These are phyloP conservation scores for Asterophora lycoperdoides DNA, from an alignment of 768 basidiomycete species.

Conservation along the genomic window DNA sequence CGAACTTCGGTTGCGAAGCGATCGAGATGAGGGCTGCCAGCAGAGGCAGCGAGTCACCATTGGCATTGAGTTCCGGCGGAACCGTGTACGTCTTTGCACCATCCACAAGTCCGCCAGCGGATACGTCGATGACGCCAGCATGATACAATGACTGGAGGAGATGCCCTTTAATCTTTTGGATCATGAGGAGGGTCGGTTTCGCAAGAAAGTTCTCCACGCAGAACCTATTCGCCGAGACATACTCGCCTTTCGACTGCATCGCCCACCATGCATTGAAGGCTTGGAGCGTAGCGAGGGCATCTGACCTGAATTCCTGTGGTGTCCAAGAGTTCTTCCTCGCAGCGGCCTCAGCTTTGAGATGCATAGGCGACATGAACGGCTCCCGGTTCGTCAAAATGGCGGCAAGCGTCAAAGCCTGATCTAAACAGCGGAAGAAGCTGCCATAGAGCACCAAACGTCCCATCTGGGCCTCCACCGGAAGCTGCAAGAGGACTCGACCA, in stretches of 20 bases:
- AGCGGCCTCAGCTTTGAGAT: conserved; percentile 66
- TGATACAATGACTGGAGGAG: conserved; percentile 72
- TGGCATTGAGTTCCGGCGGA: conserved; percentile 65
- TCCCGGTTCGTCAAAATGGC: conserved; percentile 88
- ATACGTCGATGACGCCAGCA: conserved; percentile 78
- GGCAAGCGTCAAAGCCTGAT: conserved; percentile 84
- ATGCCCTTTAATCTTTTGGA: conserved; percentile 77
- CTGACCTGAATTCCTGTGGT: conserved; percentile 76
- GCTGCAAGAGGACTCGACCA: conserved; percentile 80
- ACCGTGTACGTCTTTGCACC: conserved; percentile 37
- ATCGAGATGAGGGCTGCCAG: conserved; percentile 81
- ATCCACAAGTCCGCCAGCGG: conserved; percentile 55
- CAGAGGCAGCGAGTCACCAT: conserved; percentile 71
- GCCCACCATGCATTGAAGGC: conserved; percentile 84
- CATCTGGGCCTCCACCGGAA: conserved; percentile 88
- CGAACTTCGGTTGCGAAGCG: conserved; percentile 89
- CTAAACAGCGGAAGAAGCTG: conserved; percentile 88
- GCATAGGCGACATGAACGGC: conserved; percentile 82
- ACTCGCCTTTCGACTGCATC: conserved; percentile 63
- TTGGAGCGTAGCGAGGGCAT: conserved; percentile 70
- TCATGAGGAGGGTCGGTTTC: conserved; percentile 76
- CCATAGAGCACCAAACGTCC: conserved; percentile 88
- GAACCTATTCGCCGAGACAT: conserved; percentile 66
- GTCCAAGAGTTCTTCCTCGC: conserved; percentile 76
- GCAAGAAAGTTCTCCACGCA: conserved; percentile 84